These are phyloP conservation scores for Beauveria pseudobassiana DNA, from an alignment of 2,329 filamentous ascomycete genomes.

Conservation along the genomic window DNA sequence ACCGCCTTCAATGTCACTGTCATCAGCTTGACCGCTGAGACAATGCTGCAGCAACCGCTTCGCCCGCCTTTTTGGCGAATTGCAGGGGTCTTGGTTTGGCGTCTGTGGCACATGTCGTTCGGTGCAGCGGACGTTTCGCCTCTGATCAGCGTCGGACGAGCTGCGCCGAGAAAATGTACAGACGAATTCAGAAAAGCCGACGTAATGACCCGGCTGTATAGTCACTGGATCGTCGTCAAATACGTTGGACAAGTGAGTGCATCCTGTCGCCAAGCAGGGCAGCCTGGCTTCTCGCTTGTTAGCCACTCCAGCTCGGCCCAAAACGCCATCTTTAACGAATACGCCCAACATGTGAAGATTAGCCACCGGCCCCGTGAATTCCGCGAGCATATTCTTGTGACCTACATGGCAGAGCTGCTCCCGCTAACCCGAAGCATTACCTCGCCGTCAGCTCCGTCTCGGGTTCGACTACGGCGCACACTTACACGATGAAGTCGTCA, in stretches of 20 bases:
- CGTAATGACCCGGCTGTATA: neutral
- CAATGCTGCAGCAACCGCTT: neutral
- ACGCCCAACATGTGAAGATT: neutral
- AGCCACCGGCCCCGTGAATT: neutral
- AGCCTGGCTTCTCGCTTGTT: neutral
- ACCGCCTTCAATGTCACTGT: too few species aligned
- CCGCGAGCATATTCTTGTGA: neutral
- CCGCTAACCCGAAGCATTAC: neutral
- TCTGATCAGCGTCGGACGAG: neutral
- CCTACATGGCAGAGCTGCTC: neutral
- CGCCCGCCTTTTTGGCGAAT: neutral
- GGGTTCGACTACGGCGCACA: too few species aligned
- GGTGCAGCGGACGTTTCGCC: slow-evolving; percentile 2
- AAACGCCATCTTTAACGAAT: neutral
- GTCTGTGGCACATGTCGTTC: slow-evolving; percentile 1
- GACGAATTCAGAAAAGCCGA: neutral
- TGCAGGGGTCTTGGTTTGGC: neutral
- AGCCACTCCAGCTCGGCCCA: neutral
- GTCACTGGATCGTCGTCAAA: too few species aligned
- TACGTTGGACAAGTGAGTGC: too few species aligned
- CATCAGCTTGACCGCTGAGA: neutral
- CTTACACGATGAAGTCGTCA: too few species aligned
- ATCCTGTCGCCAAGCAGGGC: too few species aligned
- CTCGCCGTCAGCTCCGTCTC: neutral
- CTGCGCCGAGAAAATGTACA: neutral